These are phyloP conservation scores for Coleophoma cylindrospora DNA, from an alignment of 2,329 filamentous ascomycete species.

Conservation along the genomic window DNA sequence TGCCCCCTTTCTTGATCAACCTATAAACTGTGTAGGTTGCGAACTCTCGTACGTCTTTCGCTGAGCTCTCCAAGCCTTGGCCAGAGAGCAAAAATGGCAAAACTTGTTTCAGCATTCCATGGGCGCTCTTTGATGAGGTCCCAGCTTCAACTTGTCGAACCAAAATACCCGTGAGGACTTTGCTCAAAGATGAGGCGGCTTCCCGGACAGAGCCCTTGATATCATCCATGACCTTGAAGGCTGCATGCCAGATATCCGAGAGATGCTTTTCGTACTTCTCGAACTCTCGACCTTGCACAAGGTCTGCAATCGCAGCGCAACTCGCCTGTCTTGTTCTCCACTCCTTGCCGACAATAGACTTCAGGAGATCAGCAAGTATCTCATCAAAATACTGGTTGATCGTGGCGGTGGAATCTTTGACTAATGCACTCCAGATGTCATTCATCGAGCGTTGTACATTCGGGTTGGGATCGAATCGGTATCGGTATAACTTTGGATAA, in stretches of 20 bases:
- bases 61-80: conserved; percentile 83
- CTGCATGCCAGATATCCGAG: conserved; percentile 75
- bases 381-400: conserved; percentile 80
- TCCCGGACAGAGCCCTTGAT: conserved; percentile 87
- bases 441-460: conserved; percentile 96
- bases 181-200: conserved; percentile 77
- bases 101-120: conserved; percentile 77
- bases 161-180: conserved; percentile 77
- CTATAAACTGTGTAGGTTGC: conserved; percentile 79
- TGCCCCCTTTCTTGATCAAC: conserved; percentile 85
- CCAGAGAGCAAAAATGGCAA: conserved; percentile 87
- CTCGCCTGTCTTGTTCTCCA: conserved; percentile 93
- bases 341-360: conserved; percentile 82
- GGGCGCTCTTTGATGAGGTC: conserved; percentile 63
- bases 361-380: conserved; percentile 83
- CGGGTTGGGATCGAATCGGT: conserved; percentile 89
- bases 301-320: conserved; percentile 82
- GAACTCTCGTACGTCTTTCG: conserved; percentile 81
- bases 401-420: conserved; percentile 76
- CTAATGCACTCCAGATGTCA: conserved; percentile 94
- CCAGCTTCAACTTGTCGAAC: conserved; percentile 82
- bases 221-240: conserved; percentile 90
- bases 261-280: conserved; percentile 80
- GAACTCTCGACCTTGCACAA: conserved; percentile 76
- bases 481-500: conserved; percentile 91